Evolutionary conservation across 768 basidiomycete genomes (phyloP).

Genomic region (Mycena albidolilacea): DNA sequence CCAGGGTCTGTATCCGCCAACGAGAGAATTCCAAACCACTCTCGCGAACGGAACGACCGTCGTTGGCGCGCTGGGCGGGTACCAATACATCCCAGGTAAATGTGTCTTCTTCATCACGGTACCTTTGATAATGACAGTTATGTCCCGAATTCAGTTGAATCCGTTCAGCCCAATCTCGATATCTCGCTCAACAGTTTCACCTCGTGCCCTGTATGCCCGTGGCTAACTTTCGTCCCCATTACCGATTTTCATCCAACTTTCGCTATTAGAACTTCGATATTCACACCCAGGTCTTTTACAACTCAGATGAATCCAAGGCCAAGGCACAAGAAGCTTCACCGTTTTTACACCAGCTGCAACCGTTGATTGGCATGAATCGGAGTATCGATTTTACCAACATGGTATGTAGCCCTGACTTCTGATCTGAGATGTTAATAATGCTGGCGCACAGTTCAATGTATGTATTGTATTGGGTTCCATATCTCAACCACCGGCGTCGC

Average conservation of each 20-base stretch:
- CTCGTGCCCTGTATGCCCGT: conserved; percentile 55
- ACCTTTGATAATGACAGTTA: background rate
- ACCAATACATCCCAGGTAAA: conserved; percentile 50
- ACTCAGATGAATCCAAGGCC: conserved; percentile 53
- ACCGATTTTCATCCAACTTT: background rate
- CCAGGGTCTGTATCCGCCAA: conserved; percentile 67
- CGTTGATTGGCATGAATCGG: conserved; percentile 56
- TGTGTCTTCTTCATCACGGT: background rate
- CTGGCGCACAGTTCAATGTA: conserved; percentile 60
- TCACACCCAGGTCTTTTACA: conserved; percentile 57
- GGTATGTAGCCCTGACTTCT: conserved; percentile 43
- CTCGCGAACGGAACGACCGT: conserved; percentile 66
- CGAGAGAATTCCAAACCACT: conserved; percentile 53
- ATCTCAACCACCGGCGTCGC: background rate
- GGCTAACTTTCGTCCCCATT: conserved; percentile 19
- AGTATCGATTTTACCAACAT: conserved; percentile 55
- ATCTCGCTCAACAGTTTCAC: conserved; percentile 64
- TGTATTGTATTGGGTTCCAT: background rate
- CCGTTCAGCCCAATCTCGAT: conserved; percentile 60
- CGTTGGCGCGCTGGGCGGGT: conserved; percentile 63
- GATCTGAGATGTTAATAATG: background rate
- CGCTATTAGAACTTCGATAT: conserved; percentile 51
- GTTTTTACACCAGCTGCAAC: conserved; percentile 56
- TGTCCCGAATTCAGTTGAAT: conserved; percentile 49
- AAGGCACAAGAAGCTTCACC: conserved; percentile 52